These are phyloP conservation scores for Didymella sp. DNA, from an alignment of 2,329 filamentous ascomycete species.

Conservation along the genomic window DNA sequence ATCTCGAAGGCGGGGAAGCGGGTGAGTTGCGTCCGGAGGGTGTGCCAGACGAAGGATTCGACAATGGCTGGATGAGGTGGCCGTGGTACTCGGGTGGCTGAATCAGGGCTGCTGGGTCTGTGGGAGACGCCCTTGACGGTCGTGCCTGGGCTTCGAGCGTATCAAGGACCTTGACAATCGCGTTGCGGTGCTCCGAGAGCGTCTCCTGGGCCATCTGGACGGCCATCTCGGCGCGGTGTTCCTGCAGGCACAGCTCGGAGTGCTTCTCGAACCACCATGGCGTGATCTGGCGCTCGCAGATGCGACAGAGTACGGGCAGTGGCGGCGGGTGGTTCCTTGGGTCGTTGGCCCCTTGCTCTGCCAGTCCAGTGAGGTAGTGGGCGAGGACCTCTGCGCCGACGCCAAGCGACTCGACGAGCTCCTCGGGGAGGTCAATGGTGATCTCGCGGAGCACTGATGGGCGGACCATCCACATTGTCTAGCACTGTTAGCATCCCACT, in stretches of 20 bases:
- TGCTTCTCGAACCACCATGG: constrained; percentile 99
- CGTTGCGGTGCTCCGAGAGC: constrained; percentile 88
- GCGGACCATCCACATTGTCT: constrained; percentile 99
- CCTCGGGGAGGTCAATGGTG: constrained; percentile 87
- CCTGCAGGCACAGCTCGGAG: constrained; percentile 92
- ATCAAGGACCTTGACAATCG: constrained; percentile 94
- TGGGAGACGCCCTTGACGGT: constrained; percentile 61
- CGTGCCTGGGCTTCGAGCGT: constrained; percentile 81
- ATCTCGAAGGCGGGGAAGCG: constrained; percentile 68
- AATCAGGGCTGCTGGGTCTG: constrained; percentile 54
- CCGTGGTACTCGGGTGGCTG: constrained; percentile 85
- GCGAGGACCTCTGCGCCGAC: constrained; percentile 94
- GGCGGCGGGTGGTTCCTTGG: constrained; percentile 80
- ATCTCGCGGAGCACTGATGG: constrained; percentile 90
- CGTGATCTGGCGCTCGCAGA: constrained; percentile 95
- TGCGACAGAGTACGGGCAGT: constrained; percentile 86
- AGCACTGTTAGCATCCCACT: constrained; percentile 31
- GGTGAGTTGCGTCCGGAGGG: constrained; percentile 75
- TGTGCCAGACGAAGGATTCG: constrained; percentile 69
- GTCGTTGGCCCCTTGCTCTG: constrained; percentile 80
- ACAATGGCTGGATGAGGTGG: constrained; percentile 78
- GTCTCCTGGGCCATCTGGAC: constrained; percentile 95
- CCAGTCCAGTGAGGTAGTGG: constrained; percentile 87
- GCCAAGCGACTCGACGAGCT: constrained; percentile 91
- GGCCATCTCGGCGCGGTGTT: constrained; percentile 96